Percentiles rank a stretch among this genome's conserved stretches.
Conservation (phyloP, 495 filamentous ascomycete species). For the Choiromyces venosus region DNA sequence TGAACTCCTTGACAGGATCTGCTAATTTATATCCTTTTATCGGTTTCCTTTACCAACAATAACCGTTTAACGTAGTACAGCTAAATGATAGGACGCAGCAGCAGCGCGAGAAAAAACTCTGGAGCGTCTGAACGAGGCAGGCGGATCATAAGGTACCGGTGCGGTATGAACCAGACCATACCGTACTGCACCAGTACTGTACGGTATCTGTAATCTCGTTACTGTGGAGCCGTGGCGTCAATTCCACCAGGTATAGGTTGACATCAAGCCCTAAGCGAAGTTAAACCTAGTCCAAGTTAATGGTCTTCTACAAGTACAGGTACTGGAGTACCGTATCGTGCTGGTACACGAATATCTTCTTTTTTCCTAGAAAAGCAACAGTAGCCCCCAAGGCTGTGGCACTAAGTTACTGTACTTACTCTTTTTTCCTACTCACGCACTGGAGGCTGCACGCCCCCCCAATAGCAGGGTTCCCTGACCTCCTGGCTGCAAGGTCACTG, state of each 20-base stretch:
- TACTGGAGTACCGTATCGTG: too few relatives aligned
- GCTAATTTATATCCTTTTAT: not conserved
- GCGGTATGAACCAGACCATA: not conserved
- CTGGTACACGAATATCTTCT: too few relatives aligned
- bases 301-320: too few relatives aligned
- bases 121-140: not conserved
- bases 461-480: not conserved
- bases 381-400: too few relatives aligned
- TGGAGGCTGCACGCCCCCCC: not conserved
- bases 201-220: not conserved
- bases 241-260: not conserved
- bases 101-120: not conserved
- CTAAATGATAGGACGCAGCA: not conserved
- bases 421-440: too few relatives aligned
- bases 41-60: not conserved
- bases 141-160: not conserved
- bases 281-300: not conserved
- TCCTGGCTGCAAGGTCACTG: not conserved
- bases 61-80: not conserved
- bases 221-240: not conserved
- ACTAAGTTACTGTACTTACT: too few relatives aligned
- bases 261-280: not conserved
- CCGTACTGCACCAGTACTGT: not conserved
- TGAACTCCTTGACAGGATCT: not conserved
- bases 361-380: too few relatives aligned